Conservation (phyloP, 1,139 yeast genomes). For the Candida gigantensis region DNA sequence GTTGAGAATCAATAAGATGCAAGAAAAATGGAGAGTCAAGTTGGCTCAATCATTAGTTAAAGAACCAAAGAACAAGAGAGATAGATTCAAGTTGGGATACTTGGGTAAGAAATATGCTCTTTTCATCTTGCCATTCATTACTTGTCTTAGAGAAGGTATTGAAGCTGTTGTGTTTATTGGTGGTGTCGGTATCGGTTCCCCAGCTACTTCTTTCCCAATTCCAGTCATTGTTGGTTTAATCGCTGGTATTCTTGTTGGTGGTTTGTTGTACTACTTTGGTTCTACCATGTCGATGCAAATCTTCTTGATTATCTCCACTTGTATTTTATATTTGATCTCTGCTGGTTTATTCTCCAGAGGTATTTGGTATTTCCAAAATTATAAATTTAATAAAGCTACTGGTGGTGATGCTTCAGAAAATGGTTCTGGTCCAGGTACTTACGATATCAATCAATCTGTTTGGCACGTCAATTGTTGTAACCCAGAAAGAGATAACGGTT, state of each 20-base stretch:
- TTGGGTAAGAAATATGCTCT: constrained; percentile 63
- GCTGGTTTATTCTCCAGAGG: constrained; percentile 87
- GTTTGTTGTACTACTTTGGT: constrained; percentile 68
- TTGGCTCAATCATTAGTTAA: constrained; percentile 67
- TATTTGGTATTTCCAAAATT: constrained; percentile 75
- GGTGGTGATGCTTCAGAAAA: constrained; percentile 86
- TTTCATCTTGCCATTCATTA: constrained; percentile 73
- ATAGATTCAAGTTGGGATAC: constrained; percentile 33
- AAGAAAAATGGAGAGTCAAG: constrained; percentile 85
- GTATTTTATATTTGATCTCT: constrained; percentile 74
- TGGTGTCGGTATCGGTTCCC: constrained; percentile 77
- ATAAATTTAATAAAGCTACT: constrained; percentile 56
- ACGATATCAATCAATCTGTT: constrained; percentile 66
- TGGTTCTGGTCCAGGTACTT: constrained; percentile 88
- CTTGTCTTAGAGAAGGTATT: constrained; percentile 81
- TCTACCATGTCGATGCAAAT: constrained; percentile 69
- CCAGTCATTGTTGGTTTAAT: constrained; percentile 76
- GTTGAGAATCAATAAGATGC: constrained; percentile 81
- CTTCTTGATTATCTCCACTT: constrained; percentile 74
- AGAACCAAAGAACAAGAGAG: constrained; percentile 29
- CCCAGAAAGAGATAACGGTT: constrained; percentile 79
- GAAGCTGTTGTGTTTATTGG: constrained; percentile 88
- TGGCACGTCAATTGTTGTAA: constrained; percentile 94
- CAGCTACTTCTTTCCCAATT: constrained; percentile 75
- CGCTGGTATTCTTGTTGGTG: constrained; percentile 67